Base-by-base conservation (phyloP, 129 eudicot genomes). In the Centaurea solstitialis region DNA sequence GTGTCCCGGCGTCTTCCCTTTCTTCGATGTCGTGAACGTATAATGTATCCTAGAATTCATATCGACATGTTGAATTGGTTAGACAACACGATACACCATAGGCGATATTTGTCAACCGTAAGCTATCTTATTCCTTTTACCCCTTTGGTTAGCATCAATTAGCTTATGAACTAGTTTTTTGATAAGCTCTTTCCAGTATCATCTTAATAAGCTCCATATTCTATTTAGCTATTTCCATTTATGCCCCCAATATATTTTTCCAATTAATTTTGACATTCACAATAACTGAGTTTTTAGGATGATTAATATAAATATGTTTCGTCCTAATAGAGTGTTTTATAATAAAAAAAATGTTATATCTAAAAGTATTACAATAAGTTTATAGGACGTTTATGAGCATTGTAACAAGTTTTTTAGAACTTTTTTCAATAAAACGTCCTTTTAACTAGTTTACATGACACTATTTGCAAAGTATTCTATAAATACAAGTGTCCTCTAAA, bases 1-100 rank as follows among this genome's bases (percentile, higher is more conserved):
- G 98, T 4, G 98, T 94, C 65, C 98, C 98, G 0, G 94, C 97
- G 22, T 92, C 91, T 90, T 94, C 98, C 75, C 98, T 87, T 77
- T 94, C 94, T 84, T 94, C 96, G 61, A 94, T 83, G 79, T 86
- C 80, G 2, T 81, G 79, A 26, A 87, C 66, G 30, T 94, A 94
- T 70, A 94, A 6, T 0, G 98, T 92, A 80, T 92, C 97, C 98
- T 94, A 65, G 3, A 73, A 8, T 50, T 28, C 22, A n/a, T 21
- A 37, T 57, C 2, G 9, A 30, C 57, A 11, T 45, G 12, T 0
- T 38, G 6, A 67, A 65, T 38, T 0, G 17, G 18, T 40, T 72
- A 35, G 35, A 10, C 73, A 6, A 50, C 15, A 50, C 7, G 17
- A 50, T 47, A 45, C 13, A 45, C 3, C 5, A 11, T 33, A 33